Conservation (phyloP, 192 early-diverging fungal genomes). For the Thamnidium elegans region DNA sequence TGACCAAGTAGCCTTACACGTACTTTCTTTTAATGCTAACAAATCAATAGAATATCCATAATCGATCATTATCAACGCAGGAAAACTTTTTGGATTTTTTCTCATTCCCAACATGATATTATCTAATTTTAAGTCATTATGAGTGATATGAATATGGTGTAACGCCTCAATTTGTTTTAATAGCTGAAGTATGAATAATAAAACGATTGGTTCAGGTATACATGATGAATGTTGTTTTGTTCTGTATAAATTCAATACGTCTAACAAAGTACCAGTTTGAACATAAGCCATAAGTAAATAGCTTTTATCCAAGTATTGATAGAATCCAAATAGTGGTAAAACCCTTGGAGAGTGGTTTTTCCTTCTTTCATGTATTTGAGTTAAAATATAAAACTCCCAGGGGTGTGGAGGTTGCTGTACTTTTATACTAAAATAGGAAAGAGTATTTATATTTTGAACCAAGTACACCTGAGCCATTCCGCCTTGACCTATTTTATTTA, state of each 20-base stretch:
- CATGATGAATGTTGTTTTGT: background rate
- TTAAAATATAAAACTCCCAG: constrained; percentile 36
- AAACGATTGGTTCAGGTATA: constrained; percentile 28
- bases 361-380: constrained; percentile 10
- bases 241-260: constrained; percentile 12
- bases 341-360: background rate
- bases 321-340: constrained; percentile 8
- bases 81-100: background rate
- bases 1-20: background rate
- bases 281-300: constrained; percentile 22
- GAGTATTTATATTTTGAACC: background rate
- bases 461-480: constrained; percentile 13
- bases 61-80: background rate
- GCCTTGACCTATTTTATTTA: constrained; percentile 10
- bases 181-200: constrained; percentile 24
- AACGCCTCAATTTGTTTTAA: constrained; percentile 22
- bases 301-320: constrained; percentile 24
- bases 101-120: constrained; percentile 27
- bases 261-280: constrained; percentile 25
- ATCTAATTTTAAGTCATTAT: constrained; percentile 38
- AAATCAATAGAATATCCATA: background rate
- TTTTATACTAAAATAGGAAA: constrained; percentile 18
- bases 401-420: constrained; percentile 22
- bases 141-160: constrained; percentile 28
- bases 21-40: background rate